Percentiles rank a stretch among this genome's conserved stretches.
phyloP scores from a whole-genome alignment of 208 protist genomes.

The Balamuthia mandrillaris region DNA sequence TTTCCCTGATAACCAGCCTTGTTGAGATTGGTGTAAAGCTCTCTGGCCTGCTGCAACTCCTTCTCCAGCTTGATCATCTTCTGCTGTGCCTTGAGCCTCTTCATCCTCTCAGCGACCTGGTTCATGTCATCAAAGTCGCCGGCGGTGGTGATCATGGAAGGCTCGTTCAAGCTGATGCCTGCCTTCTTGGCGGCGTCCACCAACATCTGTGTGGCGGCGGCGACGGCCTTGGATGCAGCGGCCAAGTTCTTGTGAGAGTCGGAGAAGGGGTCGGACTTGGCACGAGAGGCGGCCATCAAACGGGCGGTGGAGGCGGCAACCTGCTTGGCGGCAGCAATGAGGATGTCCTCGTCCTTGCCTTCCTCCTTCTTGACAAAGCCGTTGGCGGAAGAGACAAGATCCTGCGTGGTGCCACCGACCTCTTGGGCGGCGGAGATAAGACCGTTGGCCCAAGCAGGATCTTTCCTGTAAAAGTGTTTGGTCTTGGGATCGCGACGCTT shows the following conservation, averaged over 20 bases:
- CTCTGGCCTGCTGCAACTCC: slow-evolving; percentile 10
- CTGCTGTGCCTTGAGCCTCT: slow-evolving; percentile 25
- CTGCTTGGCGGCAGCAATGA: slow-evolving; percentile 30
- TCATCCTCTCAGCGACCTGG: neutral
- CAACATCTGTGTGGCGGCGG: slow-evolving; percentile 22
- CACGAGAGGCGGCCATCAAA: slow-evolving; percentile 28
- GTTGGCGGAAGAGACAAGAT: slow-evolving; percentile 37
- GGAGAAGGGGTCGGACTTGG: slow-evolving; percentile 41
- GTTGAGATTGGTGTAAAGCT: slow-evolving; percentile 33
- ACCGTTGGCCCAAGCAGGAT: slow-evolving; percentile 40
- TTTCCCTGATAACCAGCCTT: no score
- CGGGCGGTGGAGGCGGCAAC: slow-evolving; percentile 35
- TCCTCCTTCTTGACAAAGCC: slow-evolving; percentile 42
- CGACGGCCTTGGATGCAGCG: neutral
- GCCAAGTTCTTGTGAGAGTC: slow-evolving; percentile 35
- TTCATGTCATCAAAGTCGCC: slow-evolving; percentile 32
- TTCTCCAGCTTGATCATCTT: slow-evolving; percentile 35
- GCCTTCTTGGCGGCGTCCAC: slow-evolving; percentile 40
- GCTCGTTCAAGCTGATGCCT: slow-evolving; percentile 24
- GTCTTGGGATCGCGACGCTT: slow-evolving; percentile 18
- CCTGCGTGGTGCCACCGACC: slow-evolving; percentile 25
- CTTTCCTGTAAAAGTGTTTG: slow-evolving; percentile 35
- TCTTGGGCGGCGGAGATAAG: slow-evolving; percentile 42
- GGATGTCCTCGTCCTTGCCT: slow-evolving; percentile 34
- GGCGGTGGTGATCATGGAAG: neutral